Base-by-base conservation (phyloP, 805 yeast genomes). In the Myxozyma kluyveri region DNA sequence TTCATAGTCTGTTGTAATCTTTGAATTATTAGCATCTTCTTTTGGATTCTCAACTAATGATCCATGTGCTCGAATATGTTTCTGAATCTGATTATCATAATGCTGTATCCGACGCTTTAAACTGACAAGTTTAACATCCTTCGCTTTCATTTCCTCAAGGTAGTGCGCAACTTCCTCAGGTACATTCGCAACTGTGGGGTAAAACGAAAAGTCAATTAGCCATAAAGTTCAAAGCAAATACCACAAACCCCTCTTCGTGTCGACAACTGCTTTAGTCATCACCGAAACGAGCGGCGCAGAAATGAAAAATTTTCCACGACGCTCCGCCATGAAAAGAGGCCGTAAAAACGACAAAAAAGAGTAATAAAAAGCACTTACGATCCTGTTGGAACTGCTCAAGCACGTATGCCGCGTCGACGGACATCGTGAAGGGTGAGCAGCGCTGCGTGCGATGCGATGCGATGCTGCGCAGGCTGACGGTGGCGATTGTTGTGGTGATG, bases 401-500 rank as follows among this genome's bases (percentile, higher is more conserved):
- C 5, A 83, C 78, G 0, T 93, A 79, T n/a, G 96, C 89, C 2
- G 97, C 90, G 70, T 90, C 98, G 96, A 88, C 45, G 39, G 59
- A 54, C 59, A 54, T 54, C 33, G 33, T 14, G 33, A 14, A 14
- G 9, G 33, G 33, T 9, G 12, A 14, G 33, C 14, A 14, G 12
- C 12, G 14, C 33, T 9, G 33, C 14, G 33, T 9, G 33, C 33
- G 33, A 14, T 29, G 33, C 33, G 33, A 14, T 29, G 33, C 33
- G 33, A 29, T 29, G 33, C 12, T 14, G 33, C 12, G 33, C 12
- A 14, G 12, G 33, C 12, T 9, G 33, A 29, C 33, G 33, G 14
- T 14, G 33, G 33, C 33, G 33, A 29, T 14, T 9, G 33, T 14
- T 9, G 14, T 14, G 33, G 33, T 14, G 33, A 29, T 14, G 33